Evolutionary conservation across 768 basidiomycete species (phyloP).

Genomic region (Coprinopsis marcescibilis): DNA sequence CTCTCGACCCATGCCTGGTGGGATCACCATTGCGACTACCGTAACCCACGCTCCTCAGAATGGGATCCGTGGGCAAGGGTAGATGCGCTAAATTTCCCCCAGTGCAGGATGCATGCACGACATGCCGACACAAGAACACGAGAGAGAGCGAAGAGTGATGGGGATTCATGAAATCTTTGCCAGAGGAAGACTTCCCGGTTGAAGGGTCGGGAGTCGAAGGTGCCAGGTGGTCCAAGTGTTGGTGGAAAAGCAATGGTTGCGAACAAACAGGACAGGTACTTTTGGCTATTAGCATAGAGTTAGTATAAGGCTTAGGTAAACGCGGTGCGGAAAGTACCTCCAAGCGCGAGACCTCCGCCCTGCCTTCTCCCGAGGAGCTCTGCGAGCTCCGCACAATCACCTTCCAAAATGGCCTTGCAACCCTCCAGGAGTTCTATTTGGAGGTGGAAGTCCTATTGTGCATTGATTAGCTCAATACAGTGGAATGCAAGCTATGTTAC

Average conservation of each 20-base stretch:
- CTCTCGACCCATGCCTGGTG: slow-evolving; percentile 27
- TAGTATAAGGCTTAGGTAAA: not conserved
- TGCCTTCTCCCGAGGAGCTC: slow-evolving; percentile 68
- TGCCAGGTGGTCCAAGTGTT: not conserved
- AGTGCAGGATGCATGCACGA: slow-evolving; percentile 77
- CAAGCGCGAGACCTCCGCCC: slow-evolving; percentile 71
- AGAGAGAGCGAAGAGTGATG: slow-evolving; percentile 40
- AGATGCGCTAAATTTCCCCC: slow-evolving; percentile 54
- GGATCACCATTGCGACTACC: slow-evolving; percentile 10
- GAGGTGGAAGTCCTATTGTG: slow-evolving; percentile 69
- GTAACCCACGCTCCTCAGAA: slow-evolving; percentile 35
- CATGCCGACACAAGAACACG: slow-evolving; percentile 83
- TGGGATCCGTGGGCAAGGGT: slow-evolving; percentile 54
- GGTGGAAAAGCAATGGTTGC: slow-evolving; percentile 36
- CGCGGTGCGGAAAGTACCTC: slow-evolving; percentile 42
- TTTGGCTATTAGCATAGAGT: slow-evolving; percentile 40
- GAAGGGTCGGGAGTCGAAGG: no score
- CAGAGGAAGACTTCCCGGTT: slow-evolving; percentile 41
- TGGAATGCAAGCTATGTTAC: no score
- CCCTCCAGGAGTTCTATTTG: slow-evolving; percentile 92
- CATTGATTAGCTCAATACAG: not conserved
- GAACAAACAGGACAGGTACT: slow-evolving; percentile 63
- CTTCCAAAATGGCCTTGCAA: slow-evolving; percentile 79
- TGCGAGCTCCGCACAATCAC: slow-evolving; percentile 74
- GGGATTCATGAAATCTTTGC: slow-evolving; percentile 7